These are phyloP conservation scores for Nannochloris sp. DNA, from an alignment of 139 green algal species.

Conservation along the genomic window DNA sequence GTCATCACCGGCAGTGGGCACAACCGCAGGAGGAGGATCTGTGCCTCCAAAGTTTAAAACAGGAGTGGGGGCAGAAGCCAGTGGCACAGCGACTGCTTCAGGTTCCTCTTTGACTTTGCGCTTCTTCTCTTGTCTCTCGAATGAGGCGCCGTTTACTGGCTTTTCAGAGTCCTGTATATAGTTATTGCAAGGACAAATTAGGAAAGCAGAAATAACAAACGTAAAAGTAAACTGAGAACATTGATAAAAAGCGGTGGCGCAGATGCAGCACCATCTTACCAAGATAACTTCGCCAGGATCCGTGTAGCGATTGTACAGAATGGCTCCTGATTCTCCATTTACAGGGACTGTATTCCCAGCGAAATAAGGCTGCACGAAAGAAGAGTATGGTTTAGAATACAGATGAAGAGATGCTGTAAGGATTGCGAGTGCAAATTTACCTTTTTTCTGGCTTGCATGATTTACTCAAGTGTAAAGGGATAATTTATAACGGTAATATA, in stretches of 20 bases:
- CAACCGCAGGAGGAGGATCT: not conserved
- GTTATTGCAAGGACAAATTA: not conserved
- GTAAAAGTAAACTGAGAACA: not conserved
- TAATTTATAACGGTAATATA: not conserved
- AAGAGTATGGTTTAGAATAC: too few relatives aligned
- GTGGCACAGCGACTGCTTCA: not conserved
- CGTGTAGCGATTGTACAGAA: constrained; percentile 20
- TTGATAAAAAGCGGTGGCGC: not conserved
- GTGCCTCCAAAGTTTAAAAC: not conserved
- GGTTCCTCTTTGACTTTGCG: not conserved
- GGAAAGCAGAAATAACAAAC: not conserved
- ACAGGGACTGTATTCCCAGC: constrained; percentile 13
- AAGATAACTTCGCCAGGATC: constrained; percentile 14
- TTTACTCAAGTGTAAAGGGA: not conserved
- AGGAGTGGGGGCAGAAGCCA: not conserved
- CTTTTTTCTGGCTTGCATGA: not conserved
- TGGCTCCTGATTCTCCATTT: not conserved
- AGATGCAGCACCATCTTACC: not conserved
- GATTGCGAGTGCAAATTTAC: not conserved
- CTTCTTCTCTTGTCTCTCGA: constrained; percentile 8
- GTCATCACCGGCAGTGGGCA: not conserved
- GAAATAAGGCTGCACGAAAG: constrained; percentile 21
- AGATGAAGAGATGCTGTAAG: not conserved
- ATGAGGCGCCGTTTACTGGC: not conserved
- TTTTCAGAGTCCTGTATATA: not conserved